Evolutionary conservation across 2,329 filamentous ascomycete genomes (phyloP).

Genomic region (Trichoderma sp.): DNA sequence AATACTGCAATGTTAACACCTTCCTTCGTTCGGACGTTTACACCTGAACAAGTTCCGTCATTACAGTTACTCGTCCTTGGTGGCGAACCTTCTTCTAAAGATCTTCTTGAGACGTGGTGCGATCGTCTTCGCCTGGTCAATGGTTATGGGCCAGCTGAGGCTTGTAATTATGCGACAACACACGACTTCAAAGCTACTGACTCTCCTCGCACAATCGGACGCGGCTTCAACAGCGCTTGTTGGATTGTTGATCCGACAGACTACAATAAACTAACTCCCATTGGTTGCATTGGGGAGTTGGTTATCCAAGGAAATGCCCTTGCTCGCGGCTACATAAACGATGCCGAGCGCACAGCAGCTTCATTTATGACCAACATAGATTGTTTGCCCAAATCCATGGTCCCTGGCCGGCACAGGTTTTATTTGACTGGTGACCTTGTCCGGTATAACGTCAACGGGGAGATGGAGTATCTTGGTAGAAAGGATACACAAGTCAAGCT

Average conservation of each 20-base stretch:
- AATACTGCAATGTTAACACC: constrained; percentile 24
- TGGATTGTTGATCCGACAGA: constrained; percentile 26
- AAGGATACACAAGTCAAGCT: constrained; percentile 20
- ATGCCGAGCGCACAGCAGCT: constrained; percentile 29
- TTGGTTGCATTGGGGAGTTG: constrained; percentile 26
- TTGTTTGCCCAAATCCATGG: constrained; percentile 26
- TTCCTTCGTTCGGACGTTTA: constrained; percentile 21
- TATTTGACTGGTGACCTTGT: constrained; percentile 26
- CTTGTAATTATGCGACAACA: constrained; percentile 20
- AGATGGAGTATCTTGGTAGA: constrained; percentile 11
- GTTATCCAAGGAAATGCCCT: constrained; percentile 35
- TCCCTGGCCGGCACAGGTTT: constrained; percentile 20
- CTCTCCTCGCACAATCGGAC: constrained; percentile 19
- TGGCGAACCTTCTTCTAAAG: constrained; percentile 19
- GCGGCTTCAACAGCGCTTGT: constrained; percentile 16
- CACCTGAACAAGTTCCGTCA: constrained; percentile 19
- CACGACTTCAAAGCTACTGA: constrained; percentile 3
- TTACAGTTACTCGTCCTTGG: constrained; percentile 19
- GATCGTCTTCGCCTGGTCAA: constrained; percentile 23
- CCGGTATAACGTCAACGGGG: neutral
- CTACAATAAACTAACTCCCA: constrained; percentile 21
- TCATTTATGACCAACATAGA: constrained; percentile 24
- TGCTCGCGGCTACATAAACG: constrained; percentile 48
- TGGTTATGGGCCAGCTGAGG: constrained; percentile 24
- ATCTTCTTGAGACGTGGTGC: constrained; percentile 20